These are phyloP conservation scores for Musa balbisiana DNA, from an alignment of 202 grass and related monocot species.

Conservation along the genomic window DNA sequence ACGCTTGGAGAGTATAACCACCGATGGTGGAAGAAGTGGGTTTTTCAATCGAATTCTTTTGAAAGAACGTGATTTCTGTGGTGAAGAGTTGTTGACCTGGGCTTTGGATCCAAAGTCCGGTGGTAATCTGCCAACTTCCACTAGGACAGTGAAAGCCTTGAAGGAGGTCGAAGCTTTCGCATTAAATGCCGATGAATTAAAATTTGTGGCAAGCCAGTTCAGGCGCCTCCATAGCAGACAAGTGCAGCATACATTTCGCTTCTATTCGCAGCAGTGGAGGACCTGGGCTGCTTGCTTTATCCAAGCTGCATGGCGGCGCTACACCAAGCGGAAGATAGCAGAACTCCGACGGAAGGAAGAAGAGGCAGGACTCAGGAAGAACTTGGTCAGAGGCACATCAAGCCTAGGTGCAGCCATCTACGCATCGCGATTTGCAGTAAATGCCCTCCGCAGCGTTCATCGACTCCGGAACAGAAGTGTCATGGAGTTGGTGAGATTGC, in stretches of 20 bases:
- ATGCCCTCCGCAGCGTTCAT: slow-evolving; percentile 56
- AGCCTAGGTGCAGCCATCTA: slow-evolving; percentile 57
- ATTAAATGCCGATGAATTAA: slow-evolving; percentile 3
- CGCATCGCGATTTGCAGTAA: slow-evolving; percentile 58
- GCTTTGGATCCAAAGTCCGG: slow-evolving; percentile 18
- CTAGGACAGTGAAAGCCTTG: slow-evolving; percentile 13
- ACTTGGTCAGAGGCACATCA: slow-evolving; percentile 6
- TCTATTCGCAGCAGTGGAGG: slow-evolving; percentile 20
- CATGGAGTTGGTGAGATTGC: slow-evolving; percentile 1
- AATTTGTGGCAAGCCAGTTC: slow-evolving; percentile 23
- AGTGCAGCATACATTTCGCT: slow-evolving; percentile 20
- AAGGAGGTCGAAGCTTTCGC: slow-evolving; percentile 19
- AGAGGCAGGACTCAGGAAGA: slow-evolving; percentile 8
- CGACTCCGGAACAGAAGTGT: slow-evolving; percentile 29
- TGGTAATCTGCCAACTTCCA: slow-evolving; percentile 11
- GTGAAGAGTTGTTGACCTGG: slow-evolving; percentile 18
- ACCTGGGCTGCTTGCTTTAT: slow-evolving; percentile 24
- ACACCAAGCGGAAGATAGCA: slow-evolving; percentile 13
- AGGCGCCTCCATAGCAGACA: slow-evolving; percentile 18
- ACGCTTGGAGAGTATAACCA: slow-evolving; percentile 21
- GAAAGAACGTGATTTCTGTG: slow-evolving; percentile 17
- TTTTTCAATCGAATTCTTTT: slow-evolving; percentile 17
- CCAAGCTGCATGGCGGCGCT: slow-evolving; percentile 22
- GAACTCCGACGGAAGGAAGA: slow-evolving; percentile 31
- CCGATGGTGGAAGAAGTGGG: slow-evolving; percentile 17